Base-by-base conservation (phyloP, 805 yeast genomes). In the Wickerhamiella sorbophila region DNA sequence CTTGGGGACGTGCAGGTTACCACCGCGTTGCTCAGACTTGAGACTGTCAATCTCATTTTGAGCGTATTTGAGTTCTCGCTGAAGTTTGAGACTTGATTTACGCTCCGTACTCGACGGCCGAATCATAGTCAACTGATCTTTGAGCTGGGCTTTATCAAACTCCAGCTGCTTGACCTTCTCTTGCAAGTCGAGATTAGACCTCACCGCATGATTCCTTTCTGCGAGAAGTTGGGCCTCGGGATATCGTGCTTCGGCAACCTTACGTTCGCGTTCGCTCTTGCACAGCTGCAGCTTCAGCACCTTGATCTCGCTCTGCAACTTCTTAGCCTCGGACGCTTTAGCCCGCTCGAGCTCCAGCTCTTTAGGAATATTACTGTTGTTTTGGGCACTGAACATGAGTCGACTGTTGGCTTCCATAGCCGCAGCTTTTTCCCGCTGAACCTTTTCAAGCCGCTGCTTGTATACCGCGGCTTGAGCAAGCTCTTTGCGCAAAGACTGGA, bases 251-350 rank as follows among this genome's bases (percentile, higher is more conserved):
- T 52, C 55, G 6, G 52, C 47, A 26, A 44, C 47, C 39, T 51
- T 51, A 20, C 55, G 48, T 10, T 45, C 50, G 21, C 52, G 54
- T 41, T 61, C 63, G 18, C 56, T 44, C 31, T 57, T 56, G 33
- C 53, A 57, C 14, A 60, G 52, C 35, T 50, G 46, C 17, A 51
- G 55, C 40, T 54, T 48, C 31, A 61, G 45, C 20, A 58, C 57
- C 21, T 59, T 59, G 27, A 59, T 40, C 38, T 61, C 62, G 21
- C 54, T 45, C 31, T 44, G 44, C 16, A 54, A 42, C 17, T 46
- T 48, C 40, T 48, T 51, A 19, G 44, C 43, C 20, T 41, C 46
- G 10, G 45, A 33, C 8, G 43, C 46, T 36, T 44, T 39, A 9
- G 52, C 54, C 29, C 39, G 26, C 17, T 46, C 46, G 3, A 50